phyloP scores from a whole-genome alignment of 2,329 filamentous ascomycete species.

The Bipolaris sorokiniana region DNA sequence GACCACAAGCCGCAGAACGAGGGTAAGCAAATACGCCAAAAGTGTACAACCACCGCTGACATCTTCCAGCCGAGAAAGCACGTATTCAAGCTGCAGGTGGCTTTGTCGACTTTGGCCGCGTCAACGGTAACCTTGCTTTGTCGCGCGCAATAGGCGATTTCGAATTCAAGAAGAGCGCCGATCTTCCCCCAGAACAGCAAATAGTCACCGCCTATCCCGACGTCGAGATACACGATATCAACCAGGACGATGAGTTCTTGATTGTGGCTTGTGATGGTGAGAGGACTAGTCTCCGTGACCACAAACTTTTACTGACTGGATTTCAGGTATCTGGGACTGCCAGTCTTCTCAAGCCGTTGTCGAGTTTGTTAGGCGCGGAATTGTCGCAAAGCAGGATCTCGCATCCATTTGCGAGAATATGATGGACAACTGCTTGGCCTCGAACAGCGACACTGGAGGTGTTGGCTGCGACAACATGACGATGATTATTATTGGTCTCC shows the following conservation, averaged over 20 bases:
- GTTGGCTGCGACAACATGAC: slow-evolving; percentile 99
- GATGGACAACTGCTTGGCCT: slow-evolving; percentile 99
- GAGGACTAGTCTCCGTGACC: slow-evolving; percentile 7
- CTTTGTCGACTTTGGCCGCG: slow-evolving; percentile 97
- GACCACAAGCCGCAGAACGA: slow-evolving; percentile 99
- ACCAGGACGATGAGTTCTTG: slow-evolving; percentile 88
- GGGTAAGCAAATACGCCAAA: slow-evolving; percentile 59
- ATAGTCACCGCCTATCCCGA: slow-evolving; percentile 98
- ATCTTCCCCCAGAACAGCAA: slow-evolving; percentile 95
- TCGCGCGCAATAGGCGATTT: slow-evolving; percentile 98
- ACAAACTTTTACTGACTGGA: slow-evolving; percentile 15
- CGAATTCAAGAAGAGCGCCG: slow-evolving; percentile 99
- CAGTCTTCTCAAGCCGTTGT: slow-evolving; percentile 97
- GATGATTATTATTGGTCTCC: slow-evolving; percentile 87
- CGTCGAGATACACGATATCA: slow-evolving; percentile 87
- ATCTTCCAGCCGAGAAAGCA: slow-evolving; percentile 81
- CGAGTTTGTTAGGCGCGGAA: slow-evolving; percentile 95
- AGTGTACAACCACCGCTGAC: slow-evolving; percentile 20
- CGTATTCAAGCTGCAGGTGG: slow-evolving; percentile 94
- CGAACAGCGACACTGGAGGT: slow-evolving; percentile 96
- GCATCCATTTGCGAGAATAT: slow-evolving; percentile 98
- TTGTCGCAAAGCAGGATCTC: slow-evolving; percentile 93
- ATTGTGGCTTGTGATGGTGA: slow-evolving; percentile 54
- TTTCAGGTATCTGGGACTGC: slow-evolving; percentile 96
- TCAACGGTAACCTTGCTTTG: slow-evolving; percentile 96